Base-by-base conservation (phyloP, 1,284 basidiomycete species). In the Sparassis latifolia region DNA sequence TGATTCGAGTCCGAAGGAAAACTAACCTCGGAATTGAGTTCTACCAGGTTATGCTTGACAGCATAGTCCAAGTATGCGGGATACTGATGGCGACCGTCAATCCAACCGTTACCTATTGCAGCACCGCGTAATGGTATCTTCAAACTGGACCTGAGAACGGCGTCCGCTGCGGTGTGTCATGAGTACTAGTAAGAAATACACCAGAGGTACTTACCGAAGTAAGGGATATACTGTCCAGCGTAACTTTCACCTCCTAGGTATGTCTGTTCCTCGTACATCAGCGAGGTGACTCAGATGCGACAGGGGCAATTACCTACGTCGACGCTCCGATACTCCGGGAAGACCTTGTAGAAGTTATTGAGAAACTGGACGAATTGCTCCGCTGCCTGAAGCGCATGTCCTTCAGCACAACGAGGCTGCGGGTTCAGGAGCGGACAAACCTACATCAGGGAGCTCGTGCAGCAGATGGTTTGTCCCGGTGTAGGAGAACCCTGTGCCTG, bases 141-240 rank as follows among this genome's bases (percentile, higher is more conserved):
- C 39, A 80, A 70, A 44, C 70, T 67, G 1, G 91, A 88, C 51
- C 79, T 76, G 33, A 96, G 72, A 45, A 97, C 74, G 6, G 84
- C 86, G 56, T 93, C 79, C 59, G 92, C 93, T 93, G 58, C 33
- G 37, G 28, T 10, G 31, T 10, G 3, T 33, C 5, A 35, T 9
- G 32, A 10, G n/a, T 27, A 27, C 1, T 33, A 31, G 12, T 41
- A 38, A 30, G 47, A 28, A 44, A 33, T 28, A 33, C 29, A 30
- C 4, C 28, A 20, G 12, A 32, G 7, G 37, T 44, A 63, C 75
- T 58, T 63, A 85, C 89, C 89, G 59, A 97, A 93, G 68, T 94
- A 96, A 10, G 97, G 96, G 56, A 98, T 95, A 74, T 92, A 98
- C 72, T 97, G 94, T n/a, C 97, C 96, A n/a, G 94, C 96, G 64